A percentile compares a stretch with the other conserved stretches of the same genome.
These are phyloP conservation scores for Boechera retrofracta DNA, from an alignment of 345 rosid species.

Conservation along the genomic window DNA sequence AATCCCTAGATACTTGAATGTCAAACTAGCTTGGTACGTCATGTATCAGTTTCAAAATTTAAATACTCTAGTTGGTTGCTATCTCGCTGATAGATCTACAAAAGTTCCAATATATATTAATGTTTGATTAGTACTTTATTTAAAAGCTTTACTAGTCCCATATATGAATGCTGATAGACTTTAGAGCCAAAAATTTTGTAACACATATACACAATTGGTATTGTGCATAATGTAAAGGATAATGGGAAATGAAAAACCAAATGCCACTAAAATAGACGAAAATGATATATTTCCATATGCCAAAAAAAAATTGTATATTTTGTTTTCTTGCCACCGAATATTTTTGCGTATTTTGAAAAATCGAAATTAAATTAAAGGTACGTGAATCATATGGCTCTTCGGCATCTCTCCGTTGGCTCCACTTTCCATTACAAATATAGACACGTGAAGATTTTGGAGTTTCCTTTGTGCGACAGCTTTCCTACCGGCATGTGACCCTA, in stretches of 20 bases:
- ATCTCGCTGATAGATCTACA: slow-evolving; percentile 2
- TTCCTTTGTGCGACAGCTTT: slow-evolving; percentile 13
- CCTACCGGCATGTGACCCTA: background rate
- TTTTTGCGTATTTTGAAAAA: background rate
- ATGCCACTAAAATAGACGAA: background rate
- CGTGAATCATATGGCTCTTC: slow-evolving; percentile 16
- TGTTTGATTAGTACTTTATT: background rate
- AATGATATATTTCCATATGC: too few species aligned
- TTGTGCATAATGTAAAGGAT: background rate
- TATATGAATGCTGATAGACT: background rate
- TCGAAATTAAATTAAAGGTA: slow-evolving; percentile 20
- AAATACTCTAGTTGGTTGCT: background rate
- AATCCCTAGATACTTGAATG: slow-evolving; percentile 10
- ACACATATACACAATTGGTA: background rate
- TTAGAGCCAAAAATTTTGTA: background rate
- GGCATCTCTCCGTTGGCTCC: slow-evolving; percentile 26
- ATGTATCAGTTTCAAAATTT: slow-evolving; percentile 12
- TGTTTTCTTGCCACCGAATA: background rate
- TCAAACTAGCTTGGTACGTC: slow-evolving; percentile 1
- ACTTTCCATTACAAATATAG: background rate
- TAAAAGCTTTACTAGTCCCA: background rate
- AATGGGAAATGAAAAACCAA: background rate
- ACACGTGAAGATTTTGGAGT: slow-evolving; percentile 5
- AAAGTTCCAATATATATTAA: background rate
- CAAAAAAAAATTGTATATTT: too few species aligned